Percentiles rank a stretch among this genome's conserved stretches.
Conservation (phyloP, 1,284 basidiomycete genomes). For the Chondrostereum purpureum region DNA sequence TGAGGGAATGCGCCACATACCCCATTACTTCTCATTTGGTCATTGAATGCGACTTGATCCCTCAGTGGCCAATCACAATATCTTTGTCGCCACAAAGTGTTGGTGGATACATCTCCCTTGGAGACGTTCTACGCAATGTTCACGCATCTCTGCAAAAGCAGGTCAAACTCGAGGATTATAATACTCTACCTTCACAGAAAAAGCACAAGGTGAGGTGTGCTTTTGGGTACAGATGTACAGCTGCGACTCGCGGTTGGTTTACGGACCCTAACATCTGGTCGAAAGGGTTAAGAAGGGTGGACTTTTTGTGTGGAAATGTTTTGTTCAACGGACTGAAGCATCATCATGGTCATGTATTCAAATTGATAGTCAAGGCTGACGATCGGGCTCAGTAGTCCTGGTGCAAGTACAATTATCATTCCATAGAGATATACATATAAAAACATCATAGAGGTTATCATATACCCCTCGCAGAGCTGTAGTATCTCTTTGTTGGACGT, state of each 20-base stretch:
- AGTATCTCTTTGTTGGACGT: no score
- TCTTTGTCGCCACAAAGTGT: constrained; percentile 13
- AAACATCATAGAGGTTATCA: no score
- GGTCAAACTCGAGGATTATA: constrained; percentile 13
- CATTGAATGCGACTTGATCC: constrained; percentile 50
- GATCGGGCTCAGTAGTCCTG: no score
- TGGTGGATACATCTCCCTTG: constrained; percentile 4
- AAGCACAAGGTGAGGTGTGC: constrained; percentile 10
- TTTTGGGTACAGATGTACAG: constrained; percentile 12
- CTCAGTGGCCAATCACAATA: constrained; percentile 52
- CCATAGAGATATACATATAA: no score
- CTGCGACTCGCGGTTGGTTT: constrained; percentile 1
- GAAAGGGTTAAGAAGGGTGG: constrained; percentile 15
- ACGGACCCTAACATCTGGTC: constrained; percentile 10
- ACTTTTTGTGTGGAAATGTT: constrained; percentile 13
- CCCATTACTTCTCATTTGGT: constrained; percentile 50
- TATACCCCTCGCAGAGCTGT: no score
- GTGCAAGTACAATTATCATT: no score
- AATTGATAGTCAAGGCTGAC: no score
- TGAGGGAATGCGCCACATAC: constrained; percentile 39
- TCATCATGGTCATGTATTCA: not conserved
- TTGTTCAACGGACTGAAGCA: constrained; percentile 15
- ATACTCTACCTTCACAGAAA: constrained; percentile 4
- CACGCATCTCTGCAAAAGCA: constrained; percentile 12
- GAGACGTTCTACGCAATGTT: constrained; percentile 11